phyloP scores from a whole-genome alignment of 139 green algal genomes.

The Eudorina sp. region DNA sequence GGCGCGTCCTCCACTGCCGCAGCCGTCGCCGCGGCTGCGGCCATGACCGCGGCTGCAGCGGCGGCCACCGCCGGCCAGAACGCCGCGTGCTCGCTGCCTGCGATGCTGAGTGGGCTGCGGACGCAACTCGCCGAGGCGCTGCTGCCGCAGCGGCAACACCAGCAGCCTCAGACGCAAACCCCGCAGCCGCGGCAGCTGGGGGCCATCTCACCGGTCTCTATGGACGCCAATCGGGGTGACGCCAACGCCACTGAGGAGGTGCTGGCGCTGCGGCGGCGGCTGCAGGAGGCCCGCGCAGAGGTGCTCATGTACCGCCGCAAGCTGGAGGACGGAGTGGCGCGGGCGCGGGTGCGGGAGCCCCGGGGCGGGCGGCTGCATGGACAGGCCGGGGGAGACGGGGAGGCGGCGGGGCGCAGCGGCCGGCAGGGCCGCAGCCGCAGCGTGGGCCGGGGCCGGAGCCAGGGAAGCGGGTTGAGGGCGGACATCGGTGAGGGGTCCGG shows the following conservation, averaged over 20 bases:
- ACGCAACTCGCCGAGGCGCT: constrained; percentile 10
- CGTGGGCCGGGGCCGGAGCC: not conserved
- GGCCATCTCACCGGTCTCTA: not conserved
- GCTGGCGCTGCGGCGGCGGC: constrained; percentile 15
- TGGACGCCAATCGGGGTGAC: not conserved
- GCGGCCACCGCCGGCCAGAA: not conserved
- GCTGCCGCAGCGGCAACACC: not conserved
- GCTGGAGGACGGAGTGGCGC: not conserved
- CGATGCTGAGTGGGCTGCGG: not conserved
- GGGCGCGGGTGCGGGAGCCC: not conserved
- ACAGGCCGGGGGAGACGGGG: too few relatives aligned
- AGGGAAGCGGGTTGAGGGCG: too few relatives aligned
- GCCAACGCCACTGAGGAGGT: too few relatives aligned
- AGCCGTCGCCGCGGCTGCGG: not conserved
- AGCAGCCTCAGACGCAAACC: not conserved
- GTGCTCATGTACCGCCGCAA: not conserved
- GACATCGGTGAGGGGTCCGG: too few relatives aligned
- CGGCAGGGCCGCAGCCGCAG: constrained; percentile 4
- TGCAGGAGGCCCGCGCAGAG: not conserved
- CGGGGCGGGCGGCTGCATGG: not conserved
- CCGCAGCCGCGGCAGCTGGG: not conserved
- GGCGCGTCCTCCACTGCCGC: not conserved
- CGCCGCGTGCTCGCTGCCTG: not conserved
- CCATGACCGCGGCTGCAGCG: not conserved
- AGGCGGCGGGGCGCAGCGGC: not conserved